A percentile compares a stretch with the other conserved stretches of the same genome.
Conservation (phyloP, 2,329 filamentous ascomycete species). For the Paecilomyces variotii region DNA sequence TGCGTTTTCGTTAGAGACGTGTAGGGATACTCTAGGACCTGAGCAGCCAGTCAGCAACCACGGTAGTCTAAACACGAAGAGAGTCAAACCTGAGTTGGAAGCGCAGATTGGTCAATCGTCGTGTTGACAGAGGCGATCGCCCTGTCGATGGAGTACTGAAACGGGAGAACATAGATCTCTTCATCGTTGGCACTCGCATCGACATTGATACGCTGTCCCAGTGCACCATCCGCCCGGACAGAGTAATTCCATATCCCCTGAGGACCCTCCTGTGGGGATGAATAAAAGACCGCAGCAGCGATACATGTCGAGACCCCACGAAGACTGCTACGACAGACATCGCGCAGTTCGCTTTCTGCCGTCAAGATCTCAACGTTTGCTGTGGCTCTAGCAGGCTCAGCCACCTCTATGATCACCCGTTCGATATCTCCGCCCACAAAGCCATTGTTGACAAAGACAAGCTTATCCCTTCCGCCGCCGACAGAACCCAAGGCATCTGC, state of each 20-base stretch:
- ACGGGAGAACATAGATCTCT: constrained; percentile 68
- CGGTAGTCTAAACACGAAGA: background rate
- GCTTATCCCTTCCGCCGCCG: constrained; percentile 53
- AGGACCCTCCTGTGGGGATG: constrained; percentile 63
- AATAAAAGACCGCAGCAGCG: constrained; percentile 65
- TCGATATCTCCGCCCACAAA: constrained; percentile 62
- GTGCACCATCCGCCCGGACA: constrained; percentile 63
- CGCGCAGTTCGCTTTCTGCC: constrained; percentile 50
- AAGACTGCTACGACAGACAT: constrained; percentile 55
- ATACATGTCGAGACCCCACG: constrained; percentile 64
- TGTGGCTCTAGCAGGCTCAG: constrained; percentile 48
- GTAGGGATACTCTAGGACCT: constrained; percentile 62
- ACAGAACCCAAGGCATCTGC: constrained; percentile 54
- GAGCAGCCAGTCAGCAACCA: constrained; percentile 5
- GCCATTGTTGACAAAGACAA: constrained; percentile 74
- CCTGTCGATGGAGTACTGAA: constrained; percentile 70
- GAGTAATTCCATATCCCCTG: constrained; percentile 78
- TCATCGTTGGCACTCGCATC: constrained; percentile 61
- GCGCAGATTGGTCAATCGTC: constrained; percentile 27
- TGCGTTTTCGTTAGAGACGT: constrained; percentile 64
- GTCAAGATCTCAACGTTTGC: constrained; percentile 44
- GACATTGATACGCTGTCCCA: constrained; percentile 59
- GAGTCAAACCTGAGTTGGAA: constrained; percentile 30
- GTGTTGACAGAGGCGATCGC: constrained; percentile 56
- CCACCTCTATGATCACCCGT: constrained; percentile 57